These are phyloP conservation scores for Scheffersomyces coipomensis DNA, from an alignment of 805 yeast genomes.

Conservation along the genomic window DNA sequence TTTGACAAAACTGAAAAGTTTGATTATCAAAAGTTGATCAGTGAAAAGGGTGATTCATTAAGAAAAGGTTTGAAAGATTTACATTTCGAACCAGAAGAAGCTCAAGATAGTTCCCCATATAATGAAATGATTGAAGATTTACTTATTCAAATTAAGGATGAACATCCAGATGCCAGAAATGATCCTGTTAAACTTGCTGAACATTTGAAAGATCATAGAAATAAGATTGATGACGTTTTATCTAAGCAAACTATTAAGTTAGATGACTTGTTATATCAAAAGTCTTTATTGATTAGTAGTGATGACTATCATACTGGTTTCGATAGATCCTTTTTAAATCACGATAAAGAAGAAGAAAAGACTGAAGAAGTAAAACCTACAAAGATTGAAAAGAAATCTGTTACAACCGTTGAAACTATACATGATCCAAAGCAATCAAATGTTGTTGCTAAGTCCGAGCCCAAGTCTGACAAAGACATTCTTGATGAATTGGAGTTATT, in stretches of 20 bases:
- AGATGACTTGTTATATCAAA: slow-evolving; percentile 66
- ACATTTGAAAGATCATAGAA: slow-evolving; percentile 57
- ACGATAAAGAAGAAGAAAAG: slow-evolving; percentile 31
- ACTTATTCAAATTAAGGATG: slow-evolving; percentile 70
- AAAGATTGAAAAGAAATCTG: slow-evolving; percentile 18
- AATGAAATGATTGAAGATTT: slow-evolving; percentile 93
- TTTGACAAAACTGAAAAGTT: slow-evolving; percentile 64
- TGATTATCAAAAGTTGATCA: slow-evolving; percentile 35
- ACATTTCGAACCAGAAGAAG: slow-evolving; percentile 32
- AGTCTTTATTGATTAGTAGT: slow-evolving; percentile 72
- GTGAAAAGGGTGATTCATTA: slow-evolving; percentile 41
- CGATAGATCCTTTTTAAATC: slow-evolving; percentile 79
- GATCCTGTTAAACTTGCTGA: slow-evolving; percentile 33
- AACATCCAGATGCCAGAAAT: slow-evolving; percentile 48
- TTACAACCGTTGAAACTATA: slow-evolving; percentile 4
- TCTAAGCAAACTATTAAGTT: slow-evolving; percentile 65
- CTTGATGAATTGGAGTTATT: slow-evolving; percentile 54
- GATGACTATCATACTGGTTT: slow-evolving; percentile 93
- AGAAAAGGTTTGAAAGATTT: slow-evolving; percentile 44
- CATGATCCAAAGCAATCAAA: slow-evolving; percentile 2
- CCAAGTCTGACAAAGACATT: slow-evolving; percentile 19
- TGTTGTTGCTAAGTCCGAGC: slow-evolving; percentile 3
- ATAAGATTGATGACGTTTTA: slow-evolving; percentile 66
- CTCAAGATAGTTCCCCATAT: slow-evolving; percentile 58
- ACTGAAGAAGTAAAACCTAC: slow-evolving; percentile 10